Evolutionary conservation across 441 rosid species (phyloP).

Genomic region (Erodium trifolium): DNA sequence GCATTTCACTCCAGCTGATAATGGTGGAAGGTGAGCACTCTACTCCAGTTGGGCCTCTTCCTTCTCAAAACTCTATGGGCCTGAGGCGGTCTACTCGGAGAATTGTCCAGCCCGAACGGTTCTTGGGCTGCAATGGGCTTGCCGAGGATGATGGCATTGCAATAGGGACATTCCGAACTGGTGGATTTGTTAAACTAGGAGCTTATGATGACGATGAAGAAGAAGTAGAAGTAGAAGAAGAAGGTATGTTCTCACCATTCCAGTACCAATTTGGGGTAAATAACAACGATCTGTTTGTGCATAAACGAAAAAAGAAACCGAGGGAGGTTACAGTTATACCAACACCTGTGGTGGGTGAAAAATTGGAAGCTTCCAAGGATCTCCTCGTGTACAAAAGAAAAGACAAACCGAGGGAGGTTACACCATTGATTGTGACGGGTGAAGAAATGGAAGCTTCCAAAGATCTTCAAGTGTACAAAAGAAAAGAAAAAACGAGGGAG

Average conservation of each 20-base stretch:
- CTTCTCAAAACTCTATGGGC: conserved; percentile 31
- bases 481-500: no score
- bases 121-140: conserved; percentile 40
- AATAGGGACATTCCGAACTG: conserved; percentile 33
- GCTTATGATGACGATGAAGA: conserved; percentile 23
- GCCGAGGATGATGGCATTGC: conserved; percentile 34
- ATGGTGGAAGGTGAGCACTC: not conserved
- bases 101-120: conserved; percentile 61
- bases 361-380: no score
- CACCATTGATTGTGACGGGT: no score
- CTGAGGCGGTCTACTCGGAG: conserved; percentile 78
- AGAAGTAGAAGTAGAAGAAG: no score
- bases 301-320: no score
- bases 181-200: conserved; percentile 35
- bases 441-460: no score
- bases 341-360: no score
- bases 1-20: conserved; percentile 27
- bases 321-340: no score
- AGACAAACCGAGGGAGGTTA: no score
- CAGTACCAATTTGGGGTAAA: conserved; percentile 30
- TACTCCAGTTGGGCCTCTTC: conserved; percentile 7
- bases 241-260: conserved; percentile 36
- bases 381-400: no score
- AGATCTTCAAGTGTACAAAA: no score
- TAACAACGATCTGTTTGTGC: not conserved